Evolutionary conservation across 805 yeast genomes (phyloP).

Genomic region (Candida ortonii): DNA sequence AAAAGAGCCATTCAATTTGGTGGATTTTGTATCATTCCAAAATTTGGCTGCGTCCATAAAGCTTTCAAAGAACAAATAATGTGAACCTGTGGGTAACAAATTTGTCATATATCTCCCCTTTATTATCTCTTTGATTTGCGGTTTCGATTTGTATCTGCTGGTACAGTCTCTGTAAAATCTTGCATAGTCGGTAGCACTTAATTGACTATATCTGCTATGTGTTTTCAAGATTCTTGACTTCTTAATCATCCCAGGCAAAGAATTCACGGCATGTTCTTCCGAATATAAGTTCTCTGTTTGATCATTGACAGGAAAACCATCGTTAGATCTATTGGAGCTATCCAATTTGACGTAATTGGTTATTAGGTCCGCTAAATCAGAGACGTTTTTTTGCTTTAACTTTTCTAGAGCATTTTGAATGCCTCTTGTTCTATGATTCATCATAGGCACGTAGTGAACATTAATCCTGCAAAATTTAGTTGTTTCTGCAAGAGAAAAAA

Average conservation of each 20-base stretch:
- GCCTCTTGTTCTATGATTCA: no score
- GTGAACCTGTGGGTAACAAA: slow-evolving; percentile 44
- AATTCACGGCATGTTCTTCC: neutral
- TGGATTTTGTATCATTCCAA: slow-evolving; percentile 45
- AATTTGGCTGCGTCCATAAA: slow-evolving; percentile 50
- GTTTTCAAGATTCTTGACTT: slow-evolving; percentile 37
- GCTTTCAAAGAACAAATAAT: slow-evolving; percentile 51
- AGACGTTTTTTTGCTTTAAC: no score
- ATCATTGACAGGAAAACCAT: no score
- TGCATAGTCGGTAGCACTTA: slow-evolving; percentile 39
- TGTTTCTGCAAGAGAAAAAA: no score
- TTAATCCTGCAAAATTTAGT: no score
- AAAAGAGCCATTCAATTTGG: slow-evolving; percentile 47
- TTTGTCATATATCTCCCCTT: slow-evolving; percentile 48
- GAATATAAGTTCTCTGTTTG: no score
- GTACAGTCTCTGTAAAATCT: slow-evolving; percentile 35
- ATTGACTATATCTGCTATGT: slow-evolving; percentile 37
- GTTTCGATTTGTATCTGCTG: slow-evolving; percentile 19
- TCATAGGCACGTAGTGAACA: no score
- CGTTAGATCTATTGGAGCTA: no score
- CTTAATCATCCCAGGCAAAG: neutral
- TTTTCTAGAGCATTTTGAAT: no score
- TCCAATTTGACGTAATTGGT: no score
- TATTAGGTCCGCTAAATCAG: no score
- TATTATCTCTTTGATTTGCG: slow-evolving; percentile 37